Conservation (phyloP, 305 asterid species). For the Fraxinus baroniana region DNA sequence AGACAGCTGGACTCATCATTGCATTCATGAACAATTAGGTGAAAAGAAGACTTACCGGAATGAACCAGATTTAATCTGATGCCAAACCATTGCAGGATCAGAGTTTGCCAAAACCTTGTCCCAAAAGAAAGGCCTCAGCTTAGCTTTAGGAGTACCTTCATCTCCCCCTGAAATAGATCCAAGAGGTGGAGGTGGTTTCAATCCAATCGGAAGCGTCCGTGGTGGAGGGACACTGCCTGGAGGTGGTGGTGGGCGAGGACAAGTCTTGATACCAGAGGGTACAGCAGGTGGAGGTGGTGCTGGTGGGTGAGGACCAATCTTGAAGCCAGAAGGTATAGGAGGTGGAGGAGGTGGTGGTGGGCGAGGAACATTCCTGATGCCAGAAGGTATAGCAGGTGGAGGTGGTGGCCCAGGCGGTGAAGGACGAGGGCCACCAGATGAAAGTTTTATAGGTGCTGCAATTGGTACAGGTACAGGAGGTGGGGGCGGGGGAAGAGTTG, state of each 20-base stretch:
- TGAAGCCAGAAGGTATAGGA: constrained; percentile 20
- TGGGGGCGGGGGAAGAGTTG: constrained; percentile 15
- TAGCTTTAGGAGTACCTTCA: constrained; percentile 51
- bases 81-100: constrained; percentile 91
- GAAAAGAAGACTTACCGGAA: constrained; percentile 67
- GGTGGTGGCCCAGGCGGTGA: constrained; percentile 19
- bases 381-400: constrained; percentile 24
- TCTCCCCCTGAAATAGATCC: constrained; percentile 32
- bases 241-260: constrained; percentile 49
- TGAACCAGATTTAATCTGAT: constrained; percentile 77
- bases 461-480: constrained; percentile 26
- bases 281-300: constrained; percentile 37
- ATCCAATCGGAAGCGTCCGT: constrained; percentile 43
- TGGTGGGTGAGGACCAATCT: constrained; percentile 43
- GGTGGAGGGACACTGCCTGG: constrained; percentile 53
- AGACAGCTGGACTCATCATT: constrained; percentile 1
- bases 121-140: constrained; percentile 99
- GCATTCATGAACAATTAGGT: constrained; percentile 7
- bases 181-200: constrained; percentile 47
- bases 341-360: constrained; percentile 39
- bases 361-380: constrained; percentile 28
- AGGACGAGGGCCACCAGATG: not conserved
- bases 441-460: not conserved
- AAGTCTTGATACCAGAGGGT: constrained; percentile 25
- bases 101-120: constrained; percentile 83